These are phyloP conservation scores for Zygoascus sp. DNA, from an alignment of 1,139 yeast species.

Conservation along the genomic window DNA sequence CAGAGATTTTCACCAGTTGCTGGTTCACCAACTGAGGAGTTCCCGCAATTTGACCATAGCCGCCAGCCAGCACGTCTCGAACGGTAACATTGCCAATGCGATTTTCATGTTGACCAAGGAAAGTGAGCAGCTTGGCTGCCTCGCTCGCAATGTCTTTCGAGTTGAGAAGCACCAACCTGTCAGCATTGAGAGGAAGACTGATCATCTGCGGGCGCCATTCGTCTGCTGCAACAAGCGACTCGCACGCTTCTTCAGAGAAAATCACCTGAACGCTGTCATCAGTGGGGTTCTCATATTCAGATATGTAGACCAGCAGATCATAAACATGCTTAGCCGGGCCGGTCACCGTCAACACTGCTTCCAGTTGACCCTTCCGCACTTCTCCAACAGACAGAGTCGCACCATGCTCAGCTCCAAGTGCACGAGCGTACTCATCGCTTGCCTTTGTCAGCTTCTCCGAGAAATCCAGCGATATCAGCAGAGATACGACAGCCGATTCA, in stretches of 20 bases:
- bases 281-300: neutral
- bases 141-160: neutral
- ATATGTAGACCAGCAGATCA: conserved; percentile 2
- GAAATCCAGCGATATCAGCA: neutral
- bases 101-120: neutral
- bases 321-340: neutral
- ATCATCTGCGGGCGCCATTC: neutral
- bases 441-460: neutral
- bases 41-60: conserved; percentile 1
- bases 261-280: conserved; percentile 6
- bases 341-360: neutral
- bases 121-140: neutral
- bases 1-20: conserved; percentile 2
- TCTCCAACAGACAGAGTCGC: neutral
- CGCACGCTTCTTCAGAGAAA: neutral
- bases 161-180: conserved; percentile 1
- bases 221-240: neutral
- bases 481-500: neutral
- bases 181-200: neutral
- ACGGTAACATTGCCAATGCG: neutral
- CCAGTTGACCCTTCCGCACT: neutral
- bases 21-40: conserved; percentile 8
- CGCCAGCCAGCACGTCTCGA: neutral
- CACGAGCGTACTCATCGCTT: neutral
- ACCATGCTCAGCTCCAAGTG: neutral